Conservation (phyloP, 148 eudicot species). For the Spergularia bocconei region DNA sequence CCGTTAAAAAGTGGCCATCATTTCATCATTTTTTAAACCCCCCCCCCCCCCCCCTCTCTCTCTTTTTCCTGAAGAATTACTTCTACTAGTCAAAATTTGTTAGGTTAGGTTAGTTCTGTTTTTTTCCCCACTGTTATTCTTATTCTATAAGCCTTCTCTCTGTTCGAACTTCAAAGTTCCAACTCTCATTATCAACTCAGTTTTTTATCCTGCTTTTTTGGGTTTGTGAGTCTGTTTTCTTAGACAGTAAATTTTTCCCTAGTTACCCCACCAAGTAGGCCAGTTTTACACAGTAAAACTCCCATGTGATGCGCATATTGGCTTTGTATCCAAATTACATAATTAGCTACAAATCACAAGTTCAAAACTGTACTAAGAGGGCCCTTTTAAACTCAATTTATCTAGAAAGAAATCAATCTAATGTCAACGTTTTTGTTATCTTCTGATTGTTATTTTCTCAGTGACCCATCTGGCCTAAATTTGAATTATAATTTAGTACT, state of each 20-base stretch:
- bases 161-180: constrained; percentile 26
- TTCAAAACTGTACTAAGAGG: not conserved
- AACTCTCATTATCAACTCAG: not conserved
- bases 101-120: constrained; percentile 18
- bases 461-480: too few relatives aligned
- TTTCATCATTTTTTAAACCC: not conserved
- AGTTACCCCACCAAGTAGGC: not conserved
- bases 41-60: not conserved
- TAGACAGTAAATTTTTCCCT: not conserved
- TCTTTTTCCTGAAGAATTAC: not conserved
- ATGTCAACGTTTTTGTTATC: too few relatives aligned
- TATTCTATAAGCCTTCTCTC: constrained; percentile 3
- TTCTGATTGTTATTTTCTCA: too few relatives aligned
- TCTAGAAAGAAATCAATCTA: too few relatives aligned
- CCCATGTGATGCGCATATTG: constrained; percentile 21
- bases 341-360: not conserved
- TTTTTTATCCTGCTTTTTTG: constrained; percentile 6
- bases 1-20: constrained; percentile 28
- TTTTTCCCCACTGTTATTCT: not conserved
- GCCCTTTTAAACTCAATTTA: not conserved
- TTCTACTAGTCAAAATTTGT: constrained; percentile 24
- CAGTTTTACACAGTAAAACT: not conserved
- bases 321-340: not conserved
- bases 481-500: too few relatives aligned
- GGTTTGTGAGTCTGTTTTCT: constrained; percentile 8